Evolutionary conservation across 192 early-diverging fungal genomes (phyloP).

Genomic region (Spizellomyces sp.): DNA sequence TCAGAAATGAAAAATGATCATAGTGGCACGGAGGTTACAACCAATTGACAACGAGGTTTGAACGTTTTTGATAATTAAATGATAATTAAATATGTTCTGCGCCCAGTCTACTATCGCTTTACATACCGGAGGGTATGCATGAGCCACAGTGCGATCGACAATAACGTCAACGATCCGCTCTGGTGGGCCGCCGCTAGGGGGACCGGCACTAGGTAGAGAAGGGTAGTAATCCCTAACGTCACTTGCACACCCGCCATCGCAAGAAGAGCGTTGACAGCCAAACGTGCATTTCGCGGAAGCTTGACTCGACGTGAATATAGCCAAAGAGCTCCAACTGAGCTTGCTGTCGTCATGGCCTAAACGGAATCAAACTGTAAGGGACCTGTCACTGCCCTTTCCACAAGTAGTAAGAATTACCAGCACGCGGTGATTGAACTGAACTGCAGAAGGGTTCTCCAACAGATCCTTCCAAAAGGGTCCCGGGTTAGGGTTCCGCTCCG

Average conservation of each 20-base stretch:
- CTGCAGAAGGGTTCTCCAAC: slow-evolving; percentile 90
- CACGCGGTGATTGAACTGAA: slow-evolving; percentile 95
- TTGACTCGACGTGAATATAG: slow-evolving; percentile 69
- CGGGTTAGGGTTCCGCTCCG: slow-evolving; percentile 54
- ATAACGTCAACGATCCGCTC: slow-evolving; percentile 83
- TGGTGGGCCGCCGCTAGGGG: slow-evolving; percentile 94
- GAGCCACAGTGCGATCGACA: slow-evolving; percentile 79
- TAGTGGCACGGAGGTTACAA: too few species aligned
- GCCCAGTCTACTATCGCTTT: slow-evolving; percentile 18
- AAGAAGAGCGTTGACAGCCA: slow-evolving; percentile 76
- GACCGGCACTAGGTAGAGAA: slow-evolving; percentile 92
- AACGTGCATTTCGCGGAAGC: slow-evolving; percentile 66
- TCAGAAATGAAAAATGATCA: too few species aligned
- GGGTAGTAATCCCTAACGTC: slow-evolving; percentile 86
- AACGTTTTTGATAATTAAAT: too few species aligned
- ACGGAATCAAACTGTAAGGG: background rate
- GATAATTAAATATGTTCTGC: background rate
- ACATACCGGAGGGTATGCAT: slow-evolving; percentile 61
- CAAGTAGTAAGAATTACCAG: slow-evolving; percentile 53
- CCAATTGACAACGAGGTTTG: too few species aligned
- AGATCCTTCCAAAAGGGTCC: slow-evolving; percentile 79
- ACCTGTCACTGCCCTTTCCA: background rate
- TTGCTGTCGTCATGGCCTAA: slow-evolving; percentile 80
- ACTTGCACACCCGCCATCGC: slow-evolving; percentile 76
- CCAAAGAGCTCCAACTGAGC: slow-evolving; percentile 74